Base-by-base conservation (phyloP, 169 alveolate species). In the Plasmodium vivax region DNA sequence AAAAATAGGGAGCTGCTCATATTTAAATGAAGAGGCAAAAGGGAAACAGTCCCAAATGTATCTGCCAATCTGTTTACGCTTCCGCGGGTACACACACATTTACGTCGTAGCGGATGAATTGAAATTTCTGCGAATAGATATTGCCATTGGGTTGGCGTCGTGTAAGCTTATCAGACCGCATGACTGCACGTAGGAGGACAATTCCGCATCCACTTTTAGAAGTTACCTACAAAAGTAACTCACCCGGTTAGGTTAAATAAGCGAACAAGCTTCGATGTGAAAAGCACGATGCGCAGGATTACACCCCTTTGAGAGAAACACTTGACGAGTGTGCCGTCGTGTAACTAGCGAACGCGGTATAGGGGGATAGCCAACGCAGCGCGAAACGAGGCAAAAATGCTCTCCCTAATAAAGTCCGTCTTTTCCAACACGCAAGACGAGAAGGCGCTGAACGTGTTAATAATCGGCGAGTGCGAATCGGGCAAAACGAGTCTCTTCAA, bases 401-500 rank as follows among this genome's bases (percentile, higher is more conserved):
- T 90, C 47, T 90, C 94, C 30, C 85, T 90, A 80, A 68, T 90
- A 58, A 90, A 80, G 94, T 79, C 94, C 0, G 82, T 80, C 51
- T 90, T 90, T 90, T 23, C 88, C 47, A 90, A 90, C 56, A n/a
- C 58, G 47, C 83, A 71, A 45, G 77, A 90, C 19, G 77, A n/a
- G 19, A 62, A 80, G 32, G 94, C 68, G n/a, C 54, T 90, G 23
- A 90, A 38, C 72, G 73, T 90, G 51, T 80, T 90, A 90, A 90
- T 90, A 62, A 90, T 90, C 47, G 94, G 94, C 12, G 94, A 90
- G 56, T 27, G 94, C 10, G 94, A 72, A 36, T 79, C 94, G 62
- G 94, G 94, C 8, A 79, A 90, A 41, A 90, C 91, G 5, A 80
- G 91, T 27, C 82, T 90, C n/a, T 90, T 90, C 73, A 90, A 90